Evolutionary conservation across 1,139 yeast species (phyloP).

Genomic region (Starmera stellimalicola): DNA sequence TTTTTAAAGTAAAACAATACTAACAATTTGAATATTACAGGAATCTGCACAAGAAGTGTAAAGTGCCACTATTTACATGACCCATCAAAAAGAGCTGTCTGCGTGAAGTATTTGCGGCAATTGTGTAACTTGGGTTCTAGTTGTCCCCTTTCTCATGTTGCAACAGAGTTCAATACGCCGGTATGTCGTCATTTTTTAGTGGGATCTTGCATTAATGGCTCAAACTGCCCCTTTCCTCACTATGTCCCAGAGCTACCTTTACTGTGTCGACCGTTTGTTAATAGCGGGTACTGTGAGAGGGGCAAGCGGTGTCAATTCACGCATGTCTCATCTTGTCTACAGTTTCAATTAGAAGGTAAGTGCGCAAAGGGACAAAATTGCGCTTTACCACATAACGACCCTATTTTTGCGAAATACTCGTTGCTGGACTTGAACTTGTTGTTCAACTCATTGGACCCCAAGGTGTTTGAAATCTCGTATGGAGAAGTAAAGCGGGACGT

Average conservation of each 20-base stretch:
- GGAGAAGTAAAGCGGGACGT: too few species aligned
- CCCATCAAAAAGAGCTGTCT: too few species aligned
- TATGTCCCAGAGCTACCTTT: constrained; percentile 33
- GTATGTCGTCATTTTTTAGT: constrained; percentile 45
- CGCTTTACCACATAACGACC: too few species aligned
- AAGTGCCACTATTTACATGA: too few species aligned
- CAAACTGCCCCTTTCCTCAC: constrained; percentile 49
- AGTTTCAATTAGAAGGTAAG: too few species aligned
- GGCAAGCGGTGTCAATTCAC: constrained; percentile 37
- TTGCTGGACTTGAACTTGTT: constrained; percentile 18
- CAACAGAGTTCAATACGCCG: constrained; percentile 58
- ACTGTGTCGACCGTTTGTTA: constrained; percentile 58
- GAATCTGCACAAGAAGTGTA: background rate
- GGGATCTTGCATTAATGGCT: constrained; percentile 46
- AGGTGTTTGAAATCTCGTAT: constrained; percentile 27
- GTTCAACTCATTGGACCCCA: constrained; percentile 17
- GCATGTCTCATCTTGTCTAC: constrained; percentile 29
- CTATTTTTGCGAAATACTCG: too few species aligned
- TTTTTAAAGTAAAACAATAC: background rate
- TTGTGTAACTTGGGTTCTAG: too few species aligned
- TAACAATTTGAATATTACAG: background rate
- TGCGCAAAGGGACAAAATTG: too few species aligned
- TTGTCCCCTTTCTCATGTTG: constrained; percentile 46
- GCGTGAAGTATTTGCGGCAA: too few species aligned
- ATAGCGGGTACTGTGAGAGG: constrained; percentile 59